phyloP scores from a whole-genome alignment of 129 eudicot species.

The Flaveria robusta region DNA sequence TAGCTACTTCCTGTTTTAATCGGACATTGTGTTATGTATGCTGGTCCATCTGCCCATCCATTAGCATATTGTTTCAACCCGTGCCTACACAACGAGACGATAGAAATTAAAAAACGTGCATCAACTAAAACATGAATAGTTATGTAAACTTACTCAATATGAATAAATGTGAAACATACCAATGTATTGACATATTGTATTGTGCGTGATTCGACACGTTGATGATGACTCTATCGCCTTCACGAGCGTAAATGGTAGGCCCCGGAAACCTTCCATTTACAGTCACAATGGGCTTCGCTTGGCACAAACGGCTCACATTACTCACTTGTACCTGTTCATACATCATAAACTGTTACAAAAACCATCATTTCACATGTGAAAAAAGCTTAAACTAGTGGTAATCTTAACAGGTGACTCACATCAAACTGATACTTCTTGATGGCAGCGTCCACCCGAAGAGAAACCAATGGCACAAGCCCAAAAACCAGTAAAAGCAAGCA shows the following conservation, averaged over 20 bases:
- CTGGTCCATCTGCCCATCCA: conserved; percentile 15
- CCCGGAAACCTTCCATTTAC: conserved; percentile 7
- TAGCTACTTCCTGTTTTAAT: conserved; percentile 1
- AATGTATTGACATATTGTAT: conserved; percentile 11
- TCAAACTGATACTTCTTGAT: conserved; percentile 52
- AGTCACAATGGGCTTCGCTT: conserved; percentile 8
- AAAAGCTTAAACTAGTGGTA: background rate
- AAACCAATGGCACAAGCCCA: conserved; percentile 17
- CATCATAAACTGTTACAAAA: background rate
- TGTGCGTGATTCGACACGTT: conserved; percentile 16
- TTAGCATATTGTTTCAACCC: conserved; percentile 9
- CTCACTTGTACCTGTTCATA: conserved; percentile 12
- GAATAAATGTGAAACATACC: background rate
- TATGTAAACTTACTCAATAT: background rate
- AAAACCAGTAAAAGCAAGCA: conserved; percentile 15
- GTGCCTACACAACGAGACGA: background rate
- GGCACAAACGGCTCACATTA: conserved; percentile 9
- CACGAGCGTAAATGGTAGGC: conserved; percentile 9
- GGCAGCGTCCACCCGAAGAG: conserved; percentile 37
- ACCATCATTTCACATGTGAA: background rate
- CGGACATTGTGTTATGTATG: conserved; percentile 13
- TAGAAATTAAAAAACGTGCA: background rate
- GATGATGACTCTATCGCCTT: conserved; percentile 16
- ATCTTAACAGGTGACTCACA: conserved; percentile 30
- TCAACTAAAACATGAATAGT: too few relatives aligned